phyloP scores from a whole-genome alignment of 495 filamentous ascomycete genomes.

The Penicillium bialowiezense region DNA sequence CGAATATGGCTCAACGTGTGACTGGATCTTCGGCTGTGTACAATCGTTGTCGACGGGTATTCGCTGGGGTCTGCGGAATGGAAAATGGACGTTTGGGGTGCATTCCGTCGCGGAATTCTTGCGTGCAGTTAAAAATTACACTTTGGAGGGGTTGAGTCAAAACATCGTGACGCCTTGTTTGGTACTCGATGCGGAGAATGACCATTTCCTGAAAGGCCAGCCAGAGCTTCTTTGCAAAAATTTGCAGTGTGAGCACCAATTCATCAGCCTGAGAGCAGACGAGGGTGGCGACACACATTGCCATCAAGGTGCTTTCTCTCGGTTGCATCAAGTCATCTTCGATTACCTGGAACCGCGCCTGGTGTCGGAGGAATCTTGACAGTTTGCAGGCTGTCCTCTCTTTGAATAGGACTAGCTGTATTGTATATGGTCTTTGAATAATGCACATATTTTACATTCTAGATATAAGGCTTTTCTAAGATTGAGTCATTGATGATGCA shows the following conservation, averaged over 20 bases:
- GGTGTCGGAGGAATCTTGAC: not conserved
- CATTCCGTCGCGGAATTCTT: constrained; percentile 21
- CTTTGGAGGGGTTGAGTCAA: constrained; percentile 24
- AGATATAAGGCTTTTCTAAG: too few species aligned
- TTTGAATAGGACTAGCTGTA: too few species aligned
- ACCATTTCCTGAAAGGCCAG: constrained; percentile 35
- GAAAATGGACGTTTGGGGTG: constrained; percentile 33
- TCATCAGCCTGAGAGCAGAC: constrained; percentile 14
- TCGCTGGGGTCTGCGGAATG: constrained; percentile 14
- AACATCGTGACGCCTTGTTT: constrained; percentile 28
- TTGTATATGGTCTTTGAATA: too few species aligned
- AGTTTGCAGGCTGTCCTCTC: too few species aligned
- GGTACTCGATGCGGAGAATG: constrained; percentile 26
- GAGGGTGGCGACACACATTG: constrained; percentile 17
- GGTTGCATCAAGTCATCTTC: constrained; percentile 20
- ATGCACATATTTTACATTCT: too few species aligned
- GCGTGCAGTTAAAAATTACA: constrained; percentile 16
- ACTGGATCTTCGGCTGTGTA: not conserved
- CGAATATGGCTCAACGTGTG: constrained; percentile 1
- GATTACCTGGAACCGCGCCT: constrained; percentile 26
- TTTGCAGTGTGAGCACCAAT: constrained; percentile 22
- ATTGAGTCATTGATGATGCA: not conserved
- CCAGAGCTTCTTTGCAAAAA: constrained; percentile 20
- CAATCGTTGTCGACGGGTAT: not conserved
- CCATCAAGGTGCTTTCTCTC: constrained; percentile 3